Conservation (phyloP, 148 eudicot genomes). For the Rhododendron molle region DNA sequence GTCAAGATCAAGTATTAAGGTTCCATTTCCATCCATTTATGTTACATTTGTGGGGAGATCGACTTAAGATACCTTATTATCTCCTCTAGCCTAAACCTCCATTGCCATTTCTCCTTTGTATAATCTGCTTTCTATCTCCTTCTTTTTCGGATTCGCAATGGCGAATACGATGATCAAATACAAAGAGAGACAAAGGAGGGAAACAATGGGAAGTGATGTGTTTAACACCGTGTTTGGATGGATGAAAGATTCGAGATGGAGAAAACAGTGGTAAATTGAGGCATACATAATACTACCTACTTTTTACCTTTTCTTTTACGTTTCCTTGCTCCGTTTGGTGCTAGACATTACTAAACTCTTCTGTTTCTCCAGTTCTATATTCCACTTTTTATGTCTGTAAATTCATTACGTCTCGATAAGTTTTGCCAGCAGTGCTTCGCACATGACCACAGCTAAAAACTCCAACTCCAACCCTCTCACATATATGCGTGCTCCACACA, state of each 20-base stretch:
- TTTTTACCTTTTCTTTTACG: neutral
- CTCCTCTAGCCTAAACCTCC: neutral
- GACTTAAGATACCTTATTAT: neutral
- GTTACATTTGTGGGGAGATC: neutral
- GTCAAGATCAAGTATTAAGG: neutral
- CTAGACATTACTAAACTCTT: neutral
- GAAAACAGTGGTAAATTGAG: constrained; percentile 18
- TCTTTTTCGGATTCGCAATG: neutral
- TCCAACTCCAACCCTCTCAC: neutral
- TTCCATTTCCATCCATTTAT: neutral
- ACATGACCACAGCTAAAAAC: neutral
- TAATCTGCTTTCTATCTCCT: neutral
- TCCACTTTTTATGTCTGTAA: neutral
- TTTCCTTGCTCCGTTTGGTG: neutral
- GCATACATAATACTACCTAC: neutral
- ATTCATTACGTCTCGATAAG: neutral
- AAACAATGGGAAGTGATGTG: neutral
- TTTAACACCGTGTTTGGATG: neutral
- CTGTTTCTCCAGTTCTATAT: neutral
- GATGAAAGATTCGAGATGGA: constrained; percentile 18
- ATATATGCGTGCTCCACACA: too few species aligned
- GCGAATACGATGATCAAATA: neutral
- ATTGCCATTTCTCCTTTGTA: neutral
- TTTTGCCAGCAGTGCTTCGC: neutral
- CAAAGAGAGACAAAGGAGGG: neutral